A percentile compares a stretch with the other conserved stretches of the same genome.
Evolutionary conservation across 768 basidiomycete genomes (phyloP).

Genomic region (Boletus sp.): DNA sequence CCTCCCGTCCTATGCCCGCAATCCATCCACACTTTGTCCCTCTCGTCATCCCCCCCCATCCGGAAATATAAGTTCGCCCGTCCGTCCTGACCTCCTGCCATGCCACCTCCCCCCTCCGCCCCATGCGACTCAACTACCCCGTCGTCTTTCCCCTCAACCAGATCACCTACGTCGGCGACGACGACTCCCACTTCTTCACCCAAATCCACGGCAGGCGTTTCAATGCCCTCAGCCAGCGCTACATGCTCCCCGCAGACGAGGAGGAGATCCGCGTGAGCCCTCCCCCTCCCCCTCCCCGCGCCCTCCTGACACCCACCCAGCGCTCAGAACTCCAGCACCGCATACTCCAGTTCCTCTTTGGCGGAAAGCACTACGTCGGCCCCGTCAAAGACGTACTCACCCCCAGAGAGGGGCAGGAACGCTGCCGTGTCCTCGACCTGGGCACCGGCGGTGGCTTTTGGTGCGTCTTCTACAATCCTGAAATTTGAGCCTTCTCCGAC

Average conservation of each 20-base stretch:
- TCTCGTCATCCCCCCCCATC: conserved; percentile 33
- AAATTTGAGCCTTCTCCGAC: not conserved
- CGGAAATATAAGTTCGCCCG: conserved; percentile 31
- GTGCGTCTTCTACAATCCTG: conserved; percentile 32
- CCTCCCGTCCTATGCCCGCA: conserved; percentile 35
- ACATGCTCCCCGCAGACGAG: conserved; percentile 63
- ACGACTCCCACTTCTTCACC: conserved; percentile 54
- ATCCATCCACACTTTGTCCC: conserved; percentile 23
- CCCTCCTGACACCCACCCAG: conserved; percentile 32
- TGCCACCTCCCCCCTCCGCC: conserved; percentile 22
- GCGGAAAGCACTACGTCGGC: conserved; percentile 62
- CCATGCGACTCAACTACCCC: conserved; percentile 31
- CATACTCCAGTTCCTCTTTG: conserved; percentile 63
- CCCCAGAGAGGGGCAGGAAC: conserved; percentile 31
- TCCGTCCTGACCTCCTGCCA: conserved; percentile 4
- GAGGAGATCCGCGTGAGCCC: conserved; percentile 58
- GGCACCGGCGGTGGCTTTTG: conserved; percentile 66
- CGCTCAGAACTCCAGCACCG: conserved; percentile 62
- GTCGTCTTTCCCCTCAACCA: conserved; percentile 36
- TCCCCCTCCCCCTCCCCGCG: not conserved
- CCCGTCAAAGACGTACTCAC: conserved; percentile 56
- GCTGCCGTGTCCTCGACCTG: conserved; percentile 54
- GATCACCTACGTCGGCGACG: conserved; percentile 37
- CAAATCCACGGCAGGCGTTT: conserved; percentile 49
- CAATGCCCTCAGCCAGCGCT: conserved; percentile 51